Evolutionary conservation across 495 filamentous ascomycete genomes (phyloP).

Genomic region (Mytilinidion resinicola): DNA sequence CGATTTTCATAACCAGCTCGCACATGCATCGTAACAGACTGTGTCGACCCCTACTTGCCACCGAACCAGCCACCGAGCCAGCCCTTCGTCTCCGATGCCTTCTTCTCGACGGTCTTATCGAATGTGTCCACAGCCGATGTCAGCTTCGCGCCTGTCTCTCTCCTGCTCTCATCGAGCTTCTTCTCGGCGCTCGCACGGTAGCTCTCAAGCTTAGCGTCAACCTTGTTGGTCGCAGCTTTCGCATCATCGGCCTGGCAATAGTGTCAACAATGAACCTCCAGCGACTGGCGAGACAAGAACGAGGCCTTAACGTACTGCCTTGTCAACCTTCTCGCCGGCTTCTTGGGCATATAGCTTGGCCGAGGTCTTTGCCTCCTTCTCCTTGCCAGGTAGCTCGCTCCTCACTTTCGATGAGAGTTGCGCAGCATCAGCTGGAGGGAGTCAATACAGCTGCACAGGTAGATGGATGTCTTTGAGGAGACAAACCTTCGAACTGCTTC

Average conservation of each 20-base stretch:
- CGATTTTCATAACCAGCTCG: too few relatives aligned
- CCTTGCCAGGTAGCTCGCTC: slow-evolving; percentile 48
- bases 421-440: slow-evolving; percentile 52
- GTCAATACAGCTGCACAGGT: slow-evolving; percentile 17
- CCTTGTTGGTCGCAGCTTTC: slow-evolving; percentile 43
- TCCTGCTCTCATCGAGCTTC: slow-evolving; percentile 54
- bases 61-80: slow-evolving; percentile 31
- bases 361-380: slow-evolving; percentile 47
- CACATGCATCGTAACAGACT: too few relatives aligned
- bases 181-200: slow-evolving; percentile 54
- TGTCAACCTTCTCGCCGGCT: slow-evolving; percentile 38
- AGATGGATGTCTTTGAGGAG: background rate
- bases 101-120: slow-evolving; percentile 29
- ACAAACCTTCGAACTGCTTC: slow-evolving; percentile 74
- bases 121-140: slow-evolving; percentile 28
- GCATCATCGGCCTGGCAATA: slow-evolving; percentile 53
- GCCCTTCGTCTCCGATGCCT: slow-evolving; percentile 23
- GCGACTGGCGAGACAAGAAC: background rate
- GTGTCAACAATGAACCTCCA: background rate
- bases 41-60: slow-evolving; percentile 18
- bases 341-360: slow-evolving; percentile 47
- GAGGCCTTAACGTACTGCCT: background rate
- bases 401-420: slow-evolving; percentile 60
- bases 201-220: slow-evolving; percentile 54
- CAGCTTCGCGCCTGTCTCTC: slow-evolving; percentile 22